Evolutionary conservation across 2,329 filamentous ascomycete species (phyloP).

Genomic region (Parafenestella ontariensis): DNA sequence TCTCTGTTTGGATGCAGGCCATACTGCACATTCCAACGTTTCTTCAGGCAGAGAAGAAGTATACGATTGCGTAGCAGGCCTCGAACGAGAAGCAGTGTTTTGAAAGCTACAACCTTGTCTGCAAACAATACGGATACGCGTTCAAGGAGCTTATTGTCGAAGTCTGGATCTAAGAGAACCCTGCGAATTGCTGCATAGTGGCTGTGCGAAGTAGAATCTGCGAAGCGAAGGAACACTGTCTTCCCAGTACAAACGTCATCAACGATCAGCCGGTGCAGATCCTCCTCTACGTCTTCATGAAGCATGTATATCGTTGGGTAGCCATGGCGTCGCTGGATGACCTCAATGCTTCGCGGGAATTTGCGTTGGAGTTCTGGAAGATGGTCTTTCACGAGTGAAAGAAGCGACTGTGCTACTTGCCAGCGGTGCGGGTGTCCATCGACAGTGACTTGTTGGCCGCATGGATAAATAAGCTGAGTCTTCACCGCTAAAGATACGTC

Average conservation of each 20-base stretch:
- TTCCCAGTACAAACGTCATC: constrained; percentile 28
- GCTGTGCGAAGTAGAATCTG: constrained; percentile 1
- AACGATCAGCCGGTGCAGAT: constrained; percentile 24
- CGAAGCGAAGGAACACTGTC: constrained; percentile 10
- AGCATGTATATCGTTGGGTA: constrained; percentile 65
- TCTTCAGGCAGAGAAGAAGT: constrained; percentile 62
- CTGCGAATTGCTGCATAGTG: constrained; percentile 1
- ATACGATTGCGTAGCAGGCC: constrained; percentile 64
- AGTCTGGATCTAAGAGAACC: constrained; percentile 10
- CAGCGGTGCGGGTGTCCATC: constrained; percentile 44
- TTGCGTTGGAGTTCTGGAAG: constrained; percentile 38
- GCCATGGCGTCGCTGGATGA: constrained; percentile 41
- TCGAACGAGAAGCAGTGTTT: constrained; percentile 57
- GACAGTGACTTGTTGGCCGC: constrained; percentile 30
- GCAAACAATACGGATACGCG: constrained; percentile 10
- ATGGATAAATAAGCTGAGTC: constrained; percentile 48
- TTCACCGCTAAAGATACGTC: constrained; percentile 46
- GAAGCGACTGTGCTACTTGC: constrained; percentile 36
- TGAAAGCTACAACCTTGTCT: constrained; percentile 24
- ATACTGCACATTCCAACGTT: constrained; percentile 71
- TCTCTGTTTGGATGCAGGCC: constrained; percentile 58
- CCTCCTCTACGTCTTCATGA: constrained; percentile 34
- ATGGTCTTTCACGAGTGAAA: constrained; percentile 27
- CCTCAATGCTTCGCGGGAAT: constrained; percentile 56
- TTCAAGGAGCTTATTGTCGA: constrained; percentile 11